These are phyloP conservation scores for Pharnaceum exiguum DNA, from an alignment of 148 eudicot genomes.

Conservation along the genomic window DNA sequence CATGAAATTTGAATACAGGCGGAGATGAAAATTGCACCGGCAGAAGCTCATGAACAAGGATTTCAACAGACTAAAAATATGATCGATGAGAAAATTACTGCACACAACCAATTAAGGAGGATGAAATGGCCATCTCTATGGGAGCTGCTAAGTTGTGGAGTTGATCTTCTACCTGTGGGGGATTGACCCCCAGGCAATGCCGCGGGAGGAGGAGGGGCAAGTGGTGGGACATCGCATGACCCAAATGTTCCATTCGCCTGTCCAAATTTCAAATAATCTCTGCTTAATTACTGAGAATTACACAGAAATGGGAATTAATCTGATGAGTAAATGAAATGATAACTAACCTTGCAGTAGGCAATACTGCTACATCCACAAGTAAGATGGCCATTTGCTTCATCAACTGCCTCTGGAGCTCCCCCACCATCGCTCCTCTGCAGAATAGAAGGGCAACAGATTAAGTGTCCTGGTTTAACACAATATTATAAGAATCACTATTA, in stretches of 20 bases:
- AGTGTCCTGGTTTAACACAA: background rate
- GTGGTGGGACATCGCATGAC: conserved; percentile 53
- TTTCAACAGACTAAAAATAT: conserved; percentile 22
- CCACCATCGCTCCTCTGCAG: conserved; percentile 88
- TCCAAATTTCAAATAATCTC: background rate
- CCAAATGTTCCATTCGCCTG: conserved; percentile 64
- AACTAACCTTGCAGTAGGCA: conserved; percentile 85
- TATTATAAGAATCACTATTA: background rate
- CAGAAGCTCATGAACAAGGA: conserved; percentile 2
- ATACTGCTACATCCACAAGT: conserved; percentile 77
- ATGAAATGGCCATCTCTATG: conserved; percentile 9
- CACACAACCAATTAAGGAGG: conserved; percentile 29
- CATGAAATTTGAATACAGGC: background rate
- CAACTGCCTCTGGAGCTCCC: conserved; percentile 92
- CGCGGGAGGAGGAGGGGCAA: conserved; percentile 90
- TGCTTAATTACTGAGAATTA: background rate
- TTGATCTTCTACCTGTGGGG: background rate
- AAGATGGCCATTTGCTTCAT: conserved; percentile 80
- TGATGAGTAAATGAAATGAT: background rate
- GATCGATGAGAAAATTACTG: conserved; percentile 18
- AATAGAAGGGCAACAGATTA: background rate
- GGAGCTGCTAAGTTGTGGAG: conserved; percentile 19
- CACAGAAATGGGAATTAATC: too few relatives aligned
- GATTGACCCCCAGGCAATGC: conserved; percentile 16
- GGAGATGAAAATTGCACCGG: conserved; percentile 8